Conservation (phyloP, 139 green algal genomes). For the Chlamydomonas applanata region DNA sequence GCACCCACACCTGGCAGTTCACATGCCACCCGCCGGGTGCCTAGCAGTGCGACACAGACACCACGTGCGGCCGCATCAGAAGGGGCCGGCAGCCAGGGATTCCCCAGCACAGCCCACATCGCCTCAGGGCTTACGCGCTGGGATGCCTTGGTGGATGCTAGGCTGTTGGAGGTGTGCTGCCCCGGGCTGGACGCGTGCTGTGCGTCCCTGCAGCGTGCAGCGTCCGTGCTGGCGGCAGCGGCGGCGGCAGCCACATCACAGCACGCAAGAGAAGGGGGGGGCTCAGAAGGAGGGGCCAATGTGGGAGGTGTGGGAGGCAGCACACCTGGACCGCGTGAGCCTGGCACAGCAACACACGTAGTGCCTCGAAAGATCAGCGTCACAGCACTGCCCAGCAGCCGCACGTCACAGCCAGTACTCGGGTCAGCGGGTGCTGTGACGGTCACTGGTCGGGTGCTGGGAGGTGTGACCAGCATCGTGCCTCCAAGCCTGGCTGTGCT, state of each 20-base stretch:
- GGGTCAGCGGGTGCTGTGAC: background rate
- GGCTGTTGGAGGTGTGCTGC: slow-evolving; percentile 59
- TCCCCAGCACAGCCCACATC: background rate
- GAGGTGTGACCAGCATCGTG: background rate
- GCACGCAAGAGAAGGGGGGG: background rate
- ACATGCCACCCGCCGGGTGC: too few relatives aligned
- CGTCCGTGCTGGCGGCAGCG: background rate
- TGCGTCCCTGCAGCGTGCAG: slow-evolving; percentile 3
- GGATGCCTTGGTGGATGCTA: slow-evolving; percentile 40
- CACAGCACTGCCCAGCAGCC: background rate
- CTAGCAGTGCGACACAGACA: too few relatives aligned
- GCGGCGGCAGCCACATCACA: background rate
- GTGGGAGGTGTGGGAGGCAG: too few relatives aligned
- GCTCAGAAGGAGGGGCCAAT: too few relatives aligned
- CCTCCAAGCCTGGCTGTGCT: background rate
- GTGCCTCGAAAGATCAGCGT: slow-evolving; percentile 4
- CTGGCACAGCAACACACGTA: background rate
- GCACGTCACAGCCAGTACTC: background rate
- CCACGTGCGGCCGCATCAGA: too few relatives aligned
- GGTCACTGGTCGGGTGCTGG: background rate
- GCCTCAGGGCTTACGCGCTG: slow-evolving; percentile 4
- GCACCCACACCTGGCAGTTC: too few relatives aligned
- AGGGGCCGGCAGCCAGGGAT: background rate
- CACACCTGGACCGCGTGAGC: background rate
- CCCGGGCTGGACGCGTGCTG: slow-evolving; percentile 33